phyloP scores from a whole-genome alignment of 345 rosid species.

The Populus deltoides region DNA sequence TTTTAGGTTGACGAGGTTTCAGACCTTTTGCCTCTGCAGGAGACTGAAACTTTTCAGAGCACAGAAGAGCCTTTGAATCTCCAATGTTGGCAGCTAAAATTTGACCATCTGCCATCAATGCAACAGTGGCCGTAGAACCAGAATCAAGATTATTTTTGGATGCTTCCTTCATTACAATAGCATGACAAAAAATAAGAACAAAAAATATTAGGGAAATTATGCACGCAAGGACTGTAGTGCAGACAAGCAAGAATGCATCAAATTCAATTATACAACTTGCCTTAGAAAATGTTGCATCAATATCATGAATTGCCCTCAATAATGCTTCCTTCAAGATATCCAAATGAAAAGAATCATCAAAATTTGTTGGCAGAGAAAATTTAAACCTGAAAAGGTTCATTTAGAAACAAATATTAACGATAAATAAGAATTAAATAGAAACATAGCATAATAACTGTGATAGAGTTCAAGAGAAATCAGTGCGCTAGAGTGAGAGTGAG shows the following conservation, averaged over 20 bases:
- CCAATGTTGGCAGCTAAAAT: conserved; percentile 85
- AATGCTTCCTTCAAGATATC: conserved; percentile 83
- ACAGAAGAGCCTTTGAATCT: conserved; percentile 88
- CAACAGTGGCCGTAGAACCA: conserved; percentile 82
- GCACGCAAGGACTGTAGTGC: neutral
- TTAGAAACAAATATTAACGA: conserved; percentile 1
- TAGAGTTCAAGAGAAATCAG: too few relatives aligned
- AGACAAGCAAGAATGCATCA: neutral
- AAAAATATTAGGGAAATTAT: neutral
- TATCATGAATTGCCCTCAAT: conserved; percentile 79
- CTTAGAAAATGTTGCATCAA: conserved; percentile 81
- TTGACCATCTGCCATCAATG: conserved; percentile 72
- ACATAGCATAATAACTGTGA: neutral
- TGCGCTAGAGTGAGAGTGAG: too few relatives aligned
- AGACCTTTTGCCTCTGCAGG: conserved; percentile 83
- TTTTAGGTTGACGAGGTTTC: conserved; percentile 19
- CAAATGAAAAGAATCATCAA: conserved; percentile 68
- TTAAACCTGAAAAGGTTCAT: conserved; percentile 48
- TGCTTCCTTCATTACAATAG: conserved; percentile 58
- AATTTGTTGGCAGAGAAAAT: conserved; percentile 42
- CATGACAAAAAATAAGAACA: conserved; percentile 3
- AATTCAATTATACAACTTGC: conserved; percentile 29
- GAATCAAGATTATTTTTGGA: conserved; percentile 51
- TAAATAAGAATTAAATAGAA: neutral
- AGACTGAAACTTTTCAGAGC: conserved; percentile 78